Conservation (phyloP, 1,284 basidiomycete species). For the Wolfiporia cocos region DNA sequence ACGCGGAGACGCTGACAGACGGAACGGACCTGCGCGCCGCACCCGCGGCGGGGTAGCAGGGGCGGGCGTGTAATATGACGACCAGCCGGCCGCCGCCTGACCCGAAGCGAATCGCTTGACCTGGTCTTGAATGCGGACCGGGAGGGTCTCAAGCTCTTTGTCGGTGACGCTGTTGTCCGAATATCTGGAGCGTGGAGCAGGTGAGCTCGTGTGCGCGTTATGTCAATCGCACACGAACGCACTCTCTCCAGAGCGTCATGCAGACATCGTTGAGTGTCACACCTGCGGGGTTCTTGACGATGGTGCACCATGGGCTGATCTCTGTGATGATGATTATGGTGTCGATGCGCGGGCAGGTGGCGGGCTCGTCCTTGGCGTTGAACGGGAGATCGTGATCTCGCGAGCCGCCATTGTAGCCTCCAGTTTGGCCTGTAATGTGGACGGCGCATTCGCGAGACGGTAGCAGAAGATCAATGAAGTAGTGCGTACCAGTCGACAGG, state of each 20-base stretch:
- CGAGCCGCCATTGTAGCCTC: conserved; percentile 52
- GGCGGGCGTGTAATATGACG: conserved; percentile 42
- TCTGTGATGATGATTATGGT: conserved; percentile 71
- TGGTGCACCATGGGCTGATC: conserved; percentile 73
- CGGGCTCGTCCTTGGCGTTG: conserved; percentile 65
- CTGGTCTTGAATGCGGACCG: conserved; percentile 60
- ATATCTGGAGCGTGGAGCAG: conserved; percentile 41
- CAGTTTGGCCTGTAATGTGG: conserved; percentile 40
- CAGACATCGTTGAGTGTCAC: conserved; percentile 72
- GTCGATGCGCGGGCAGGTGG: conserved; percentile 70
- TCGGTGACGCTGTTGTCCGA: conserved; percentile 62
- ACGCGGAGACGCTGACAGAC: background rate
- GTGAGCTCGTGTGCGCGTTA: background rate
- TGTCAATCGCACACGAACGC: conserved; percentile 15
- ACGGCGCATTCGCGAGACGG: background rate
- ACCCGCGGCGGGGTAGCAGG: conserved; percentile 38
- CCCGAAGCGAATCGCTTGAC: conserved; percentile 52
- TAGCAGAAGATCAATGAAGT: background rate
- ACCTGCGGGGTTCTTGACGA: conserved; percentile 63
- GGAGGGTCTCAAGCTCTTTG: conserved; percentile 53
- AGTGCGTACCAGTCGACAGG: conserved; percentile 46
- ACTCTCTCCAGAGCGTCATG: conserved; percentile 66
- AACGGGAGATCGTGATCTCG: conserved; percentile 59
- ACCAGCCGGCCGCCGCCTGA: conserved; percentile 32
- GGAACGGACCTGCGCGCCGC: conserved; percentile 50